Conservation (phyloP, 1,284 basidiomycete genomes). For the Cutaneotrichosporon sp. region DNA sequence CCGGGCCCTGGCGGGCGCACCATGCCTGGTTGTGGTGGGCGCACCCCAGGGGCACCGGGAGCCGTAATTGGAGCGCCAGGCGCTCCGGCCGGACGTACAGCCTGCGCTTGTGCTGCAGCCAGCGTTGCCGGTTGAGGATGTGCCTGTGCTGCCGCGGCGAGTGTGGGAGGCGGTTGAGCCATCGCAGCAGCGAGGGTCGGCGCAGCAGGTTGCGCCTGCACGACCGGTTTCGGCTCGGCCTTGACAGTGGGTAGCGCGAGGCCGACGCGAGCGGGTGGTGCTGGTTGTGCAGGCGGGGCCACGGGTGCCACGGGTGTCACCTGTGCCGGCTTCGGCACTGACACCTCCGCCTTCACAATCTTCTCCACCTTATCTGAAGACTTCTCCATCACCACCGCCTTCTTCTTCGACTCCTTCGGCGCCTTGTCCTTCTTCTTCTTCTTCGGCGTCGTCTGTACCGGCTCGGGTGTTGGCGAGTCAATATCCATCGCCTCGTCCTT, state of each 20-base stretch:
- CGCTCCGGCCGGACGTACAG: conserved; percentile 13
- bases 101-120: conserved; percentile 6
- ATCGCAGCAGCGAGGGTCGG: conserved; percentile 21
- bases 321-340: background rate
- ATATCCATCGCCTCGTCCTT: conserved; percentile 28
- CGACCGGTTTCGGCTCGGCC: conserved; percentile 12
- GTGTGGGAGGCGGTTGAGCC: conserved; percentile 16
- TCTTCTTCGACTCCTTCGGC: conserved; percentile 32
- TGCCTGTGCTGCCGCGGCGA: conserved; percentile 6
- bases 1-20: background rate
- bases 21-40: conserved; percentile 8
- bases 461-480: conserved; percentile 14
- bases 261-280: background rate
- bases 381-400: conserved; percentile 13
- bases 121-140: conserved; percentile 13
- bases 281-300: background rate
- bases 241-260: background rate
- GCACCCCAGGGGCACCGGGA: background rate
- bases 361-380: conserved; percentile 1
- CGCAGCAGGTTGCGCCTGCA: conserved; percentile 4
- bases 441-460: conserved; percentile 14
- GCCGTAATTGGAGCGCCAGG: background rate
- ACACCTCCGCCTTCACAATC: background rate
- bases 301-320: too few relatives aligned
- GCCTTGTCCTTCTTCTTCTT: conserved; percentile 22